These are phyloP conservation scores for Ligustrum vulgare DNA, from an alignment of 257 asterid species.

Conservation along the genomic window DNA sequence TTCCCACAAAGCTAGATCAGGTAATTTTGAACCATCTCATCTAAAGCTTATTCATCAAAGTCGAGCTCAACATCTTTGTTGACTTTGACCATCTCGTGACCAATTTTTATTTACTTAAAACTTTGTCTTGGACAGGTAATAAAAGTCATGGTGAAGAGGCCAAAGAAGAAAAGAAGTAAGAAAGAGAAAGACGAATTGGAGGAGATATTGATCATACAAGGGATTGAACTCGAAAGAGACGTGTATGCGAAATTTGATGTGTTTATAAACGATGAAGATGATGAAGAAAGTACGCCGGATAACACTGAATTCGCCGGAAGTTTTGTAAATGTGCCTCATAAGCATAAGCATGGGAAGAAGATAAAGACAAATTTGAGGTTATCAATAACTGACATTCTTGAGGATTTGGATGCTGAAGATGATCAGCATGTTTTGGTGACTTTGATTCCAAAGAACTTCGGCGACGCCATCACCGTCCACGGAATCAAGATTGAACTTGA, in stretches of 20 bases:
- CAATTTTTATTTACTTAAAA: not conserved
- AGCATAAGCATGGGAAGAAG: constrained; percentile 41
- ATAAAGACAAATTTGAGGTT: constrained; percentile 50
- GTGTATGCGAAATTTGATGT: constrained; percentile 62
- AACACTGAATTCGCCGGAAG: constrained; percentile 71
- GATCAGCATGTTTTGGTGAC: constrained; percentile 67
- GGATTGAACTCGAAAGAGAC: constrained; percentile 55
- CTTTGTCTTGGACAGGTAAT: constrained; percentile 15
- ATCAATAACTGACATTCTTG: constrained; percentile 56
- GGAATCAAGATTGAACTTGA: constrained; percentile 61
- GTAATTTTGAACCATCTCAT: not conserved
- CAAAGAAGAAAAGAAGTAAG: constrained; percentile 62
- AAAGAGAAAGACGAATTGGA: constrained; percentile 64
- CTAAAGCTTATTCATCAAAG: too few relatives aligned
- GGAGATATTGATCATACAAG: constrained; percentile 49
- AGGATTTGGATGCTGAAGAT: constrained; percentile 63
- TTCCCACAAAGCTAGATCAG: constrained; percentile 57
- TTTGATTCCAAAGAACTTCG: constrained; percentile 49
- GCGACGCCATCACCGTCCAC: constrained; percentile 39
- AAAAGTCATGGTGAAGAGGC: constrained; percentile 64
- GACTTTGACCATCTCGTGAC: too few relatives aligned
- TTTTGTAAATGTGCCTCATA: constrained; percentile 68
- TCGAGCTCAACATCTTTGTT: not conserved
- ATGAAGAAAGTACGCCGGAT: constrained; percentile 37
- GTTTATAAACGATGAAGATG: constrained; percentile 64